Conservation (phyloP, 2,329 filamentous ascomycete genomes). For the Arthroderma sp. region DNA sequence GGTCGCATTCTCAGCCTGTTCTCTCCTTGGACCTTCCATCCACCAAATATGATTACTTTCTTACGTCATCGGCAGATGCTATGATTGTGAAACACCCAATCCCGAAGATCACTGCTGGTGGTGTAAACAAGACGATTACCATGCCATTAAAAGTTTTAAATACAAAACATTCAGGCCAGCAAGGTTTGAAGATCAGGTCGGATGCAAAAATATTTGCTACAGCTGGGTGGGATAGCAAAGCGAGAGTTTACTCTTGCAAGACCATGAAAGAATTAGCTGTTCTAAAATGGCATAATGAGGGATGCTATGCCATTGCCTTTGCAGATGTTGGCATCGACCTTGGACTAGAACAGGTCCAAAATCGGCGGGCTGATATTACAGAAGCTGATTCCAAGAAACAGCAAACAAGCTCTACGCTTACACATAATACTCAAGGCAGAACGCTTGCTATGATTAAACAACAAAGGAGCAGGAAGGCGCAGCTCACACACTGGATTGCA, state of each 20-base stretch:
- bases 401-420: slow-evolving; percentile 3
- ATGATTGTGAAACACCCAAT: slow-evolving; percentile 64
- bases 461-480: slow-evolving; percentile 50
- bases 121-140: slow-evolving; percentile 9
- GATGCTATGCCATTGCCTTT: slow-evolving; percentile 73
- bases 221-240: slow-evolving; percentile 77
- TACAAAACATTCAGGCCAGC: slow-evolving; percentile 84
- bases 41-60: slow-evolving; percentile 44
- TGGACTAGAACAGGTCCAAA: no score
- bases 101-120: slow-evolving; percentile 18
- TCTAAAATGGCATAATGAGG: slow-evolving; percentile 84
- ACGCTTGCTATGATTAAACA: slow-evolving; percentile 44
- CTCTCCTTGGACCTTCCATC: slow-evolving; percentile 53
- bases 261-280: slow-evolving; percentile 80
- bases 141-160: slow-evolving; percentile 49
- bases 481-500: slow-evolving; percentile 72
- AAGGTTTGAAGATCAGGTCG: slow-evolving; percentile 60
- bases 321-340: slow-evolving; percentile 32
- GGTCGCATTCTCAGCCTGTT: slow-evolving; percentile 66
- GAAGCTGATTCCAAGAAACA: not conserved
- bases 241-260: slow-evolving; percentile 69
- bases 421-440: slow-evolving; percentile 5
- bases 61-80: slow-evolving; percentile 74
- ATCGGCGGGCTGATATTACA: not conserved
- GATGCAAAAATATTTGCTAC: slow-evolving; percentile 79